These are phyloP conservation scores for Malus hybrid DNA, from an alignment of 331 rosid species.

Conservation along the genomic window DNA sequence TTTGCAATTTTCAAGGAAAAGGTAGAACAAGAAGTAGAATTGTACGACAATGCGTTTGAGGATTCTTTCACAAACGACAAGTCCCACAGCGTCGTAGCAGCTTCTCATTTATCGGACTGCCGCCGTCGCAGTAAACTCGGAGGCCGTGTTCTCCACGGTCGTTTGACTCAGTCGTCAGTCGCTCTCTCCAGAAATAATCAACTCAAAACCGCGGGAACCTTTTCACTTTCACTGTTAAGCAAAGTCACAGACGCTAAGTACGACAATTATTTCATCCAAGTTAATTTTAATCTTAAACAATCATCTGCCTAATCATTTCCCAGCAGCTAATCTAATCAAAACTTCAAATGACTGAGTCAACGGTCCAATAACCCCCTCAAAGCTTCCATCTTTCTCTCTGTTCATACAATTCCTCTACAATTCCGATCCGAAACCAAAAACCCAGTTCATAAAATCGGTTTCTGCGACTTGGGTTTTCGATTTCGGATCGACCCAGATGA, in stretches of 20 bases:
- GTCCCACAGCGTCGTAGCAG: not conserved
- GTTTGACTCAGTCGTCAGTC: not conserved
- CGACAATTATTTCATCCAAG: not conserved
- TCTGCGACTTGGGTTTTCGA: not conserved
- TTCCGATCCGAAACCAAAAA: not conserved
- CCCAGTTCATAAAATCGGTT: not conserved
- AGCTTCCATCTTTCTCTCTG: not conserved
- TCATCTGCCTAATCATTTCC: not conserved
- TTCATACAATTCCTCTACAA: not conserved
- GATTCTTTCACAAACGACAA: not conserved
- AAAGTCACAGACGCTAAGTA: not conserved
- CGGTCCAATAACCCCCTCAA: not conserved
- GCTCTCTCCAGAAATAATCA: not conserved
- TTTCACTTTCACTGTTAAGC: not conserved
- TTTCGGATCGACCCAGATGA: conserved; percentile 22
- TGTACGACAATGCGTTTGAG: not conserved
- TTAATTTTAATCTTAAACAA: too few relatives aligned
- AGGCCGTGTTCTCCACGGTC: not conserved
- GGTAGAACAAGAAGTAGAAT: not conserved
- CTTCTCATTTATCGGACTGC: not conserved
- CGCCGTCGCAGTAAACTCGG: not conserved
- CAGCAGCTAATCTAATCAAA: not conserved
- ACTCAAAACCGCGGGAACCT: conserved; percentile 2
- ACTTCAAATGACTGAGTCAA: not conserved
- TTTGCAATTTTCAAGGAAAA: not conserved